A percentile compares a stretch with the other conserved stretches of the same genome.
These are phyloP conservation scores for Fusarium tanahbumbuense DNA, from an alignment of 2,329 filamentous ascomycete species.

Conservation along the genomic window DNA sequence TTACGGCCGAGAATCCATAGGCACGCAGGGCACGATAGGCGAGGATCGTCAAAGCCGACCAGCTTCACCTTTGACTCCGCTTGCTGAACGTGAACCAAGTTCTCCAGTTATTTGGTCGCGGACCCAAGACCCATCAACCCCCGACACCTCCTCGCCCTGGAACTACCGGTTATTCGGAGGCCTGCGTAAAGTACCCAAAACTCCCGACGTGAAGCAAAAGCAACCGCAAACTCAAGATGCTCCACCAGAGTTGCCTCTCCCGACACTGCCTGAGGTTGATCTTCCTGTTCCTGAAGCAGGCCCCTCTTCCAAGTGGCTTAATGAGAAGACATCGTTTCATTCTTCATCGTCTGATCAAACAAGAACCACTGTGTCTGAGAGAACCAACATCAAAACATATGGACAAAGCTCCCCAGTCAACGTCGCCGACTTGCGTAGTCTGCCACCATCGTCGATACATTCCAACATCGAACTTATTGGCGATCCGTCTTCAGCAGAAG, in stretches of 20 bases:
- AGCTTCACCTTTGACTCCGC: conserved; percentile 62
- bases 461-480: conserved; percentile 65
- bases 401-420: conserved; percentile 57
- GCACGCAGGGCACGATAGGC: conserved; percentile 59
- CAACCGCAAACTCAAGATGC: conserved; percentile 48
- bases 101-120: conserved; percentile 37
- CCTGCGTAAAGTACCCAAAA: conserved; percentile 61
- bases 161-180: conserved; percentile 67
- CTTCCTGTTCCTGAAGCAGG: conserved; percentile 33
- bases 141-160: conserved; percentile 57
- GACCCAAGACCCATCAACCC: conserved; percentile 29
- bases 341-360: conserved; percentile 49
- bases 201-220: conserved; percentile 57
- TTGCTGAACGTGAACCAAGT: conserved; percentile 54
- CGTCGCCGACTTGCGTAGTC: conserved; percentile 53
- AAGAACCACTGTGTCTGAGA: conserved; percentile 61
- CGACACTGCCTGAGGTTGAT: conserved; percentile 48
- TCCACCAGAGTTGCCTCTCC: conserved; percentile 43
- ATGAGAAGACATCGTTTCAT: conserved; percentile 40
- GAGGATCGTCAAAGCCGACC: conserved; percentile 61
- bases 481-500: conserved; percentile 61
- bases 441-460: conserved; percentile 56
- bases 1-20: conserved; percentile 61
- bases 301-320: conserved; percentile 36
- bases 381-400: conserved; percentile 67